phyloP scores from a whole-genome alignment of 2,329 filamentous ascomycete species.

The Microcera coccophila region DNA sequence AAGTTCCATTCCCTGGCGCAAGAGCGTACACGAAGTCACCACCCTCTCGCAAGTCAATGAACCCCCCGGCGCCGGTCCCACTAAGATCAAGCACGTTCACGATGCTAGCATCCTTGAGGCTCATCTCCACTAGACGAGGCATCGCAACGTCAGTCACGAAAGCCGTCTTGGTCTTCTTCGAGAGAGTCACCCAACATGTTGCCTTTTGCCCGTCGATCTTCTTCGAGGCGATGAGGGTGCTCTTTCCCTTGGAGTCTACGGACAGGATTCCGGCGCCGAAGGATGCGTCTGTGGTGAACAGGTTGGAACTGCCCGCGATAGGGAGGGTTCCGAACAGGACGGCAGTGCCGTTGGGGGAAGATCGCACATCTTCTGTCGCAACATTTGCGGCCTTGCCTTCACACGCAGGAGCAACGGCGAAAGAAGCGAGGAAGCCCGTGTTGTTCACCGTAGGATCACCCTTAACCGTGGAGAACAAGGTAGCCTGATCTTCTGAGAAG shows the following conservation, averaged over 20 bases:
- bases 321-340: slow-evolving; percentile 52
- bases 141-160: slow-evolving; percentile 56
- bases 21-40: slow-evolving; percentile 58
- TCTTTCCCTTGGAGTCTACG: slow-evolving; percentile 32
- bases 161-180: slow-evolving; percentile 43
- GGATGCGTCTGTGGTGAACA: slow-evolving; percentile 56
- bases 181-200: slow-evolving; percentile 57
- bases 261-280: slow-evolving; percentile 52
- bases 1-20: slow-evolving; percentile 48
- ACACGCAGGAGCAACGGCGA: slow-evolving; percentile 36
- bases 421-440: slow-evolving; percentile 53
- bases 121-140: slow-evolving; percentile 56
- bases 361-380: slow-evolving; percentile 29
- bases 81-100: slow-evolving; percentile 40
- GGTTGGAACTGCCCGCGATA: slow-evolving; percentile 40
- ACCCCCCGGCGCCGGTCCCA: slow-evolving; percentile 46
- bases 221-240: slow-evolving; percentile 37
- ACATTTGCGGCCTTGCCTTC: slow-evolving; percentile 2
- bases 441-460: slow-evolving; percentile 53
- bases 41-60: slow-evolving; percentile 51
- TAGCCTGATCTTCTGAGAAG: slow-evolving; percentile 52
- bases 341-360: slow-evolving; percentile 51
- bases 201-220: slow-evolving; percentile 48
- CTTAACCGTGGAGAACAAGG: slow-evolving; percentile 56
- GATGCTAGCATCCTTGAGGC: slow-evolving; percentile 45